Base-by-base conservation (phyloP, 2,329 filamentous ascomycete species). In the Fusarium sp. region DNA sequence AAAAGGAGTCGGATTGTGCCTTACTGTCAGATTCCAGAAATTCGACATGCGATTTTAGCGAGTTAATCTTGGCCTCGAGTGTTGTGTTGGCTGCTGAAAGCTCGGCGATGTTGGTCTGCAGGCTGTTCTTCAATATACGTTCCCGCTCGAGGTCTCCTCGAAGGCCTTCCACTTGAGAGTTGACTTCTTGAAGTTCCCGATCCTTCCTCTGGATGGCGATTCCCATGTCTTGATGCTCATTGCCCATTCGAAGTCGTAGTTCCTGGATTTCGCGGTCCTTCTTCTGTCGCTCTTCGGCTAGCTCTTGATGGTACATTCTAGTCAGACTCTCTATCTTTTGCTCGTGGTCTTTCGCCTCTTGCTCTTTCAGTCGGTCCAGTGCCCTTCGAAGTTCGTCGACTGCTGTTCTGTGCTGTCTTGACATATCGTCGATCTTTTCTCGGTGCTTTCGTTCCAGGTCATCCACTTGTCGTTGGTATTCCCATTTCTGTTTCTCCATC, bases 21-120 rank as follows among this genome's bases (percentile, higher is more conserved):
- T 97, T 94, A 81, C 91, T 95, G 78, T 95, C 94, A 1, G 94
- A 96, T 81, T 98, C 94, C 24, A 98, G 89, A 79, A 97, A 97
- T 74, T 95, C 92, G 66, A 97, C 93, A 76, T 96, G 93, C 5
- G 94, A 93, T 75, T 92, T 90, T 73, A 97, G 88, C 7, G 92
- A 92, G 72, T 92, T 91, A 72, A 93, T 91, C 30, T 93, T 91
- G 41, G 90, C 91, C 75, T 98, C 94, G 17, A 98, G 85, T 0
- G 89, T 89, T 17, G 90, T 85, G 65, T 90, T 91, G 45, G 90
- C 89, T 14, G 87, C 86, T 8, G 89, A 87, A 13, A 89, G 85
- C 44, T 91, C 90, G 8, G 88, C 85, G 24, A 93, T 82, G 42
- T 84, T 89, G 36, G 82, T 85, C 71, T 87, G 85, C 1, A 89